Conservation (phyloP, 1,139 yeast genomes). For the Scheffersomyces stambukii region DNA sequence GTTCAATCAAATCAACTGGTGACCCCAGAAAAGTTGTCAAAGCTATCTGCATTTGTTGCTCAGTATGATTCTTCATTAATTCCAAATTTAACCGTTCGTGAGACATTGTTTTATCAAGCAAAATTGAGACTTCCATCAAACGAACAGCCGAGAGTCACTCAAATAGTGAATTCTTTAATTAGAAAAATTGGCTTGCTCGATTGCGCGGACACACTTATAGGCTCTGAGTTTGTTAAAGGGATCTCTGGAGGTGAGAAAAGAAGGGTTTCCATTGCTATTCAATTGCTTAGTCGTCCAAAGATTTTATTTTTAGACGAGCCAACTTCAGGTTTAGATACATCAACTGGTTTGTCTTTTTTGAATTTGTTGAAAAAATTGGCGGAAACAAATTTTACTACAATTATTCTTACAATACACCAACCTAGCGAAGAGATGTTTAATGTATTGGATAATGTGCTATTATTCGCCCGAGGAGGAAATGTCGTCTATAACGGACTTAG, state of each 20-base stretch:
- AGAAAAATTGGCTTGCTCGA: slow-evolving; percentile 63
- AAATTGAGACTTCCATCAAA: slow-evolving; percentile 47
- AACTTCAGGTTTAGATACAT: slow-evolving; percentile 79
- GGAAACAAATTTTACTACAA: slow-evolving; percentile 54
- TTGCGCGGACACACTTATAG: slow-evolving; percentile 69
- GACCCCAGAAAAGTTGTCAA: slow-evolving; percentile 37
- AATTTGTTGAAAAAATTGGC: slow-evolving; percentile 56
- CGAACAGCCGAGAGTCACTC: slow-evolving; percentile 21
- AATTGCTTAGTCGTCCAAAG: slow-evolving; percentile 62
- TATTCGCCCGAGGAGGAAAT: slow-evolving; percentile 67
- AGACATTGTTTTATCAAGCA: slow-evolving; percentile 67
- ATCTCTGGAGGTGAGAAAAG: slow-evolving; percentile 80
- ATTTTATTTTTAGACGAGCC: slow-evolving; percentile 73
- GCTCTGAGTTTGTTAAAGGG: slow-evolving; percentile 66
- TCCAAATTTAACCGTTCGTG: slow-evolving; percentile 65
- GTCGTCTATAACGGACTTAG: slow-evolving; percentile 60
- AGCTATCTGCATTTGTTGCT: slow-evolving; percentile 60
- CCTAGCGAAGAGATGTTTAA: slow-evolving; percentile 65
- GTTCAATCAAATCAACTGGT: slow-evolving; percentile 26
- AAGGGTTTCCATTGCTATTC: slow-evolving; percentile 72
- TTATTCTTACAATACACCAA: slow-evolving; percentile 79
- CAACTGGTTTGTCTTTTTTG: slow-evolving; percentile 68
- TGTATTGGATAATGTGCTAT: slow-evolving; percentile 58
- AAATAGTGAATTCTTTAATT: slow-evolving; percentile 47
- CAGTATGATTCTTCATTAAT: slow-evolving; percentile 70